Conservation (phyloP, 2,329 filamentous ascomycete genomes). For the Coniochaeta hoffmannii region DNA sequence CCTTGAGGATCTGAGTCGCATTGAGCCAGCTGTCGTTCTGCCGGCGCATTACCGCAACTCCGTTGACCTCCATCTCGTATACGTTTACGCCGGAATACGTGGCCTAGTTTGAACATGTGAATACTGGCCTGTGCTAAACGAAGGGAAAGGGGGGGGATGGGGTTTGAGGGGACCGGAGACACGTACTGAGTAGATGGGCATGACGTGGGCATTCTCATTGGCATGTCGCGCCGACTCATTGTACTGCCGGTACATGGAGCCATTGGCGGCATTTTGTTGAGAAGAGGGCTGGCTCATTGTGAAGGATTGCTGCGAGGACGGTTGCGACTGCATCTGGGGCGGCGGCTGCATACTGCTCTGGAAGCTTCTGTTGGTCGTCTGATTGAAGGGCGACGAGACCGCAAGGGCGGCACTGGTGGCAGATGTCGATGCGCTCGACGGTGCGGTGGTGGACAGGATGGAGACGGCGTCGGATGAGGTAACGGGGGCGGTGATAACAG, state of each 20-base stretch:
- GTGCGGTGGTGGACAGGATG: not conserved
- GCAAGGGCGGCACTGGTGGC: not conserved
- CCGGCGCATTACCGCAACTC: constrained; percentile 89
- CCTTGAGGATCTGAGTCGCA: constrained; percentile 96
- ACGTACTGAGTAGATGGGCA: constrained; percentile 56
- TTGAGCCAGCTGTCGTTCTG: constrained; percentile 95
- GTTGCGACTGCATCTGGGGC: constrained; percentile 34
- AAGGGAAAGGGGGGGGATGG: not conserved
- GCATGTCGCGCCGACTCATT: constrained; percentile 27
- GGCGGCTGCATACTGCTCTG: constrained; percentile 12
- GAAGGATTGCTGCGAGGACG: constrained; percentile 49
- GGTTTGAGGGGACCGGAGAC: no score
- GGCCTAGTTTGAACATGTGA: constrained; percentile 39
- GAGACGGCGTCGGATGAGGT: constrained; percentile 6
- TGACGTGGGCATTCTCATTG: constrained; percentile 29
- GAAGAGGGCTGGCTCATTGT: constrained; percentile 47
- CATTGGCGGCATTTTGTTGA: constrained; percentile 22
- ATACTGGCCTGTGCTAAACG: not conserved
- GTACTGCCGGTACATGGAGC: constrained; percentile 32
- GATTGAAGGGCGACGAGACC: not conserved
- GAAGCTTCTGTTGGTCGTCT: not conserved
- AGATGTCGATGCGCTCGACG: not conserved
- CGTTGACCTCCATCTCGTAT: constrained; percentile 97
- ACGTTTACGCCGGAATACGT: constrained; percentile 94
- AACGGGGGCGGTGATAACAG: constrained; percentile 20